Conservation (phyloP, 805 yeast genomes). For the Saturnispora sanitii region DNA sequence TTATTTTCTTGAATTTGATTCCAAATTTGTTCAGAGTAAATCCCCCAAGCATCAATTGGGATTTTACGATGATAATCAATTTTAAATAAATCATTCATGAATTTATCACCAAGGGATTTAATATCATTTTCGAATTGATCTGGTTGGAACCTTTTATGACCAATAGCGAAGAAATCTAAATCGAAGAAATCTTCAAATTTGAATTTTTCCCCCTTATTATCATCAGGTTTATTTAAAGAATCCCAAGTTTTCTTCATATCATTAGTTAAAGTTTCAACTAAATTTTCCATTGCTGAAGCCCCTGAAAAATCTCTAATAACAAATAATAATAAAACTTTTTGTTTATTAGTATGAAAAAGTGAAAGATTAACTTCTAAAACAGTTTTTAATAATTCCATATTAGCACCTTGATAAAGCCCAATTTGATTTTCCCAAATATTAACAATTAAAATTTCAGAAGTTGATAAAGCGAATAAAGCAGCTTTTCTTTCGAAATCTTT, state of each 20-base stretch:
- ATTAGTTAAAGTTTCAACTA: slow-evolving; percentile 54
- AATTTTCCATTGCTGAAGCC: slow-evolving; percentile 65
- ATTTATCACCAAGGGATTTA: slow-evolving; percentile 50
- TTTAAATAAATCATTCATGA: slow-evolving; percentile 46
- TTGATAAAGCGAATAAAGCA: slow-evolving; percentile 87
- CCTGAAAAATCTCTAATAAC: slow-evolving; percentile 92
- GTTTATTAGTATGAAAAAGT: slow-evolving; percentile 57
- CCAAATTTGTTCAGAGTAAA: slow-evolving; percentile 90
- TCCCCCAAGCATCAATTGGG: slow-evolving; percentile 94
- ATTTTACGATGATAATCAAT: slow-evolving; percentile 70
- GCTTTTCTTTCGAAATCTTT: slow-evolving; percentile 97
- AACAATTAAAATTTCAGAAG: slow-evolving; percentile 81
- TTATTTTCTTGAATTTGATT: slow-evolving; percentile 85
- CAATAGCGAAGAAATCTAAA: slow-evolving; percentile 65
- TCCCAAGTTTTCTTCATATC: slow-evolving; percentile 79
- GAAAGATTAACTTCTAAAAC: slow-evolving; percentile 93
- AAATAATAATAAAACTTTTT: slow-evolving; percentile 60
- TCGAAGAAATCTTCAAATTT: slow-evolving; percentile 73
- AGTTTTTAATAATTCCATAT: slow-evolving; percentile 89
- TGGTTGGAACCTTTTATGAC: slow-evolving; percentile 77
- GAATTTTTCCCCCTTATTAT: slow-evolving; percentile 42
- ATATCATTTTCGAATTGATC: slow-evolving; percentile 60
- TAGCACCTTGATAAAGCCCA: slow-evolving; percentile 95
- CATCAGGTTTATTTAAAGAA: slow-evolving; percentile 62
- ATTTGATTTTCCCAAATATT: slow-evolving; percentile 97